Conservation (phyloP, 2,329 filamentous ascomycete genomes). For the Endothia cerciana region DNA sequence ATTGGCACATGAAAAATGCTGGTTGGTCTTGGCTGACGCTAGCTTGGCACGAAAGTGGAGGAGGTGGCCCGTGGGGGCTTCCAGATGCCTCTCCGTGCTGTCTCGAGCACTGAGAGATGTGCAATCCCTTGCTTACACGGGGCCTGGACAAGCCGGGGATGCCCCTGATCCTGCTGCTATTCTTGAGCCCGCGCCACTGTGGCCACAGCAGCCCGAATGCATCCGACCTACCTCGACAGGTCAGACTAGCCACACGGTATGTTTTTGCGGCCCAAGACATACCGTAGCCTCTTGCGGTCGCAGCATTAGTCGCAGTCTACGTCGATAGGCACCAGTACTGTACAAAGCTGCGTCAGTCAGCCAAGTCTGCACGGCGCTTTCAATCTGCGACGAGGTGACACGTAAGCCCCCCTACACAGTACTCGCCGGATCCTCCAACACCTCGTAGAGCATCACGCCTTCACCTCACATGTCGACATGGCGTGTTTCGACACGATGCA, state of each 20-base stretch:
- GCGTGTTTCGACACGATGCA: slow-evolving; percentile 3
- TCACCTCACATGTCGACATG: slow-evolving; percentile 9
- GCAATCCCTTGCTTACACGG: background rate
- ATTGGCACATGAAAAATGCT: slow-evolving; percentile 5
- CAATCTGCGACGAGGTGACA: slow-evolving; percentile 8
- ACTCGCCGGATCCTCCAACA: slow-evolving; percentile 16
- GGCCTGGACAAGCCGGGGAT: slow-evolving; percentile 4
- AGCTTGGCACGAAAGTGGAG: background rate
- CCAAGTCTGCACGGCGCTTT: background rate
- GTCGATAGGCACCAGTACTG: background rate
- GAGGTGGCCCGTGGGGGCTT: background rate
- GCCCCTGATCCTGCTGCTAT: slow-evolving; percentile 3
- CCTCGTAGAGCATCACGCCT: slow-evolving; percentile 14
- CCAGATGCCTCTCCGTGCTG: background rate
- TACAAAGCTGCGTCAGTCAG: background rate
- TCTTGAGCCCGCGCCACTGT: background rate
- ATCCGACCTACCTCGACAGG: background rate
- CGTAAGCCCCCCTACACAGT: slow-evolving; percentile 15
- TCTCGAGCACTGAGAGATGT: background rate
- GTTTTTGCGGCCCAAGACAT: too few species aligned
- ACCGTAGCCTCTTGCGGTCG: too few species aligned
- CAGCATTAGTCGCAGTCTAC: background rate
- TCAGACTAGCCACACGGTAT: too few species aligned
- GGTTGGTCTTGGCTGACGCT: background rate
- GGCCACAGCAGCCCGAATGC: background rate